Evolutionary conservation across 768 basidiomycete species (phyloP).

Genomic region (Podaxis rugospora): DNA sequence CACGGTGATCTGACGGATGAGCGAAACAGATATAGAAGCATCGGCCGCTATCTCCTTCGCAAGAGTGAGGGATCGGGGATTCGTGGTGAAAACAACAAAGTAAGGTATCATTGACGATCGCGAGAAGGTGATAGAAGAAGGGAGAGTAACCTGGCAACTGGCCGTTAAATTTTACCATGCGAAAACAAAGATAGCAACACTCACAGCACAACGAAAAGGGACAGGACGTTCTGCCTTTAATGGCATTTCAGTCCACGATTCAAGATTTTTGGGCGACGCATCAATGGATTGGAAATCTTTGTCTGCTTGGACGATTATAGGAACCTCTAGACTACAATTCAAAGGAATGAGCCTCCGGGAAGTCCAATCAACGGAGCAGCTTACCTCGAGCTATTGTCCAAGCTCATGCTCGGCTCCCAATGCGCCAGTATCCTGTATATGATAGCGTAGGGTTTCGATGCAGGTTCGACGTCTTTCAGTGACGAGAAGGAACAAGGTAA

Average conservation of each 20-base stretch:
- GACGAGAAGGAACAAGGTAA: slow-evolving; percentile 57
- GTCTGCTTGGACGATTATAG: slow-evolving; percentile 58
- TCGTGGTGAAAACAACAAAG: slow-evolving; percentile 71
- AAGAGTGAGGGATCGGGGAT: slow-evolving; percentile 46
- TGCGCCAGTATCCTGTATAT: slow-evolving; percentile 50
- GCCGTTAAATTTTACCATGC: not conserved
- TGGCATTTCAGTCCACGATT: slow-evolving; percentile 68
- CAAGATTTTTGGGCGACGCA: slow-evolving; percentile 34
- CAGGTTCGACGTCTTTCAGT: slow-evolving; percentile 24
- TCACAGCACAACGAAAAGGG: slow-evolving; percentile 63
- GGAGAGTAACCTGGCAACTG: slow-evolving; percentile 53
- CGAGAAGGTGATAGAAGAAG: slow-evolving; percentile 55
- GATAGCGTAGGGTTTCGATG: slow-evolving; percentile 32
- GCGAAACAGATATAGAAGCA: slow-evolving; percentile 64
- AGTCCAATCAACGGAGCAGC: slow-evolving; percentile 4
- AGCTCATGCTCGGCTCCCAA: slow-evolving; percentile 52
- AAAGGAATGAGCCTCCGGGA: slow-evolving; percentile 7
- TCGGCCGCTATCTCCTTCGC: slow-evolving; percentile 66
- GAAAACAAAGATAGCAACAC: slow-evolving; percentile 21
- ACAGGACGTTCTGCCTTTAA: slow-evolving; percentile 57
- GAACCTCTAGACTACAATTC: slow-evolving; percentile 56
- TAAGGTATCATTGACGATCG: slow-evolving; percentile 62
- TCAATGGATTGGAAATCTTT: slow-evolving; percentile 56
- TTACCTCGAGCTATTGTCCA: slow-evolving; percentile 44
- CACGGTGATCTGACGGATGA: slow-evolving; percentile 57